phyloP scores from a whole-genome alignment of 164 flowering plant species.

The Stephania japonica region DNA sequence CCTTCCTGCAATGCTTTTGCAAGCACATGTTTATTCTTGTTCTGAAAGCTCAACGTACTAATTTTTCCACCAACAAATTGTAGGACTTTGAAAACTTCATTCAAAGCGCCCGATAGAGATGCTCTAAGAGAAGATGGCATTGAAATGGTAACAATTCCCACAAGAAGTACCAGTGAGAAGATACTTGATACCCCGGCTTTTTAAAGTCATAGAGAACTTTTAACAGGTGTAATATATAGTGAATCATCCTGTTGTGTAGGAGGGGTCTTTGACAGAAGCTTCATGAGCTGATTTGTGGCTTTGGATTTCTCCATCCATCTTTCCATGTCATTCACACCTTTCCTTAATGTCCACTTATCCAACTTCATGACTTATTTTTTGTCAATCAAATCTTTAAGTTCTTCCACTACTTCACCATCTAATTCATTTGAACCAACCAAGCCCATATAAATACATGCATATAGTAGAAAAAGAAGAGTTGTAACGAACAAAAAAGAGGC shows the following conservation, averaged over 20 bases:
- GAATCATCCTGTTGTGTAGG: neutral
- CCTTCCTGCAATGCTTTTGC: slow-evolving; percentile 1
- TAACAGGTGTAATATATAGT: neutral
- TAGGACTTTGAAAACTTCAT: neutral
- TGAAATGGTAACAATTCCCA: neutral
- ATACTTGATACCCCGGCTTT: neutral
- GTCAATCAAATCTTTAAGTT: neutral
- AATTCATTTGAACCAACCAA: too few species aligned
- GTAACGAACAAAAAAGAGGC: too few species aligned
- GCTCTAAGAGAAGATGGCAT: neutral
- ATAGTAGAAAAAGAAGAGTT: too few species aligned
- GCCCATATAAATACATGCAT: too few species aligned
- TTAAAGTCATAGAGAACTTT: neutral
- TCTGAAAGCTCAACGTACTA: neutral
- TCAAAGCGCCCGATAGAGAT: neutral
- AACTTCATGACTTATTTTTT: too few species aligned
- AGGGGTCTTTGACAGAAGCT: neutral
- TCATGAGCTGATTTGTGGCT: neutral
- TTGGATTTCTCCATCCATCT: neutral
- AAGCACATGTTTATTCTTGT: neutral
- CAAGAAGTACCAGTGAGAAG: neutral
- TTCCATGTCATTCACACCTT: neutral
- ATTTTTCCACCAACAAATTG: neutral
- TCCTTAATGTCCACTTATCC: neutral
- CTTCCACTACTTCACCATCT: neutral